Conservation (phyloP, 2,329 filamentous ascomycete genomes). For the Tothia fuscella region DNA sequence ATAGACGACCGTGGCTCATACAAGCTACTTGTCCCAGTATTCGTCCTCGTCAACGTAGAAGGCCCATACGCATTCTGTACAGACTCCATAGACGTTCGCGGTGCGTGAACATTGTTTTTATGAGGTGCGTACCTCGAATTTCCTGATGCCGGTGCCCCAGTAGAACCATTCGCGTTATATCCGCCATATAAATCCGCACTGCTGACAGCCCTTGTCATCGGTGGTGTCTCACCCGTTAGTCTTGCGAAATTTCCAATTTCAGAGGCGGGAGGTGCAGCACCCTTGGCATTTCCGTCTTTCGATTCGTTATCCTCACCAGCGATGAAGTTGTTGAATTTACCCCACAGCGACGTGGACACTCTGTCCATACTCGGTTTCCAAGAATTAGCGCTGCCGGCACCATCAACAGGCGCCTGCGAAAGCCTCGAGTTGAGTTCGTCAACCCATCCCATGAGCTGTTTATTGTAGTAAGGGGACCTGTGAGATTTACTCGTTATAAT, state of each 20-base stretch:
- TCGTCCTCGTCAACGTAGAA: too few relatives aligned
- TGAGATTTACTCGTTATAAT: constrained; percentile 72
- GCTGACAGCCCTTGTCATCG: constrained; percentile 45
- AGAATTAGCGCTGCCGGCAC: constrained; percentile 40
- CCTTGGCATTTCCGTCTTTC: neutral
- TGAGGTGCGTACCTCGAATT: constrained; percentile 29
- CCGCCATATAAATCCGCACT: constrained; percentile 64
- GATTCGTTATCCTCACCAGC: constrained; percentile 63
- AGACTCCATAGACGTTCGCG: constrained; percentile 17
- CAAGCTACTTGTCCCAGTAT: too few relatives aligned
- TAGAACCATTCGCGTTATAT: constrained; percentile 30
- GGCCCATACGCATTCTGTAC: too few relatives aligned
- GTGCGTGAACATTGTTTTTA: constrained; percentile 34
- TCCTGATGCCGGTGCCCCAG: constrained; percentile 20
- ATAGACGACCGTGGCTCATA: too few relatives aligned
- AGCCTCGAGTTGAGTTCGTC: constrained; percentile 77
- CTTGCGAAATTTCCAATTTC: constrained; percentile 72
- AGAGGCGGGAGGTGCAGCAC: constrained; percentile 21
- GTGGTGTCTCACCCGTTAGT: constrained; percentile 51
- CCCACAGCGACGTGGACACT: constrained; percentile 81
- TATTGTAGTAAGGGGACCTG: constrained; percentile 76
- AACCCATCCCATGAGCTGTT: constrained; percentile 58
- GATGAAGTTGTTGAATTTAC: constrained; percentile 92
- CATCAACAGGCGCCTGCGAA: constrained; percentile 74
- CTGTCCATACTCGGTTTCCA: constrained; percentile 97